A percentile compares a stretch with the other conserved stretches of the same genome.
These are phyloP conservation scores for Dictyostelium capitatum DNA, from an alignment of 78 protist species.

Conservation along the genomic window DNA sequence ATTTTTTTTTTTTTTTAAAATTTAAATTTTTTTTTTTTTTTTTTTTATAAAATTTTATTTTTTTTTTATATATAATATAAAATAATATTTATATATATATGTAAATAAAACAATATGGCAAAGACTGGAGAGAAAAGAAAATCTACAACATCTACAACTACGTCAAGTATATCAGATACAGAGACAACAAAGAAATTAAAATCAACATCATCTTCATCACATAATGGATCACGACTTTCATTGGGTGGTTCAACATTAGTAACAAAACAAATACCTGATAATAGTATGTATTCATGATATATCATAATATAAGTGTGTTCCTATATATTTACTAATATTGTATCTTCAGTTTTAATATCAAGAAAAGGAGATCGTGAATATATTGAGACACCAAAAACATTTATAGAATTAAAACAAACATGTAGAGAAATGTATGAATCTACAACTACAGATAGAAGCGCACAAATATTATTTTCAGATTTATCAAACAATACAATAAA, in stretches of 20 bases:
- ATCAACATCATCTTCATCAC: background rate
- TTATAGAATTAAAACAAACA: background rate
- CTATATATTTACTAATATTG: background rate
- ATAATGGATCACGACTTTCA: background rate
- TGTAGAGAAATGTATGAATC: background rate
- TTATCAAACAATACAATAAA: constrained; percentile 5
- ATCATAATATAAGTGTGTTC: no score
- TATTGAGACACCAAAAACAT: constrained; percentile 35
- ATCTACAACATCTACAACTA: background rate
- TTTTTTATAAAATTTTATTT: no score
- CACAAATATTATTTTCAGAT: constrained; percentile 24
- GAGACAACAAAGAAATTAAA: background rate
- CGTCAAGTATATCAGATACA: background rate
- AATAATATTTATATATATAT: no score
- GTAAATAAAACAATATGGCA: no score
- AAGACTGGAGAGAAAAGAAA: no score
- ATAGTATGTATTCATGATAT: background rate
- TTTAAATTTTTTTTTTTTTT: no score
- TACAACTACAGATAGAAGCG: no score
- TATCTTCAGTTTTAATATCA: constrained; percentile 34
- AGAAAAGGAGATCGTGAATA: constrained; percentile 37
- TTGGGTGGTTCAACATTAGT: background rate
- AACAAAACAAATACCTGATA: background rate
- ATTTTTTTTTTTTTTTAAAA: no score
- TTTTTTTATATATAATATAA: no score